Percentiles rank a stretch among this genome's conserved stretches.
Evolutionary conservation across 108 stramenopile species (phyloP).

Genomic region (Skeletonema menzelii): DNA sequence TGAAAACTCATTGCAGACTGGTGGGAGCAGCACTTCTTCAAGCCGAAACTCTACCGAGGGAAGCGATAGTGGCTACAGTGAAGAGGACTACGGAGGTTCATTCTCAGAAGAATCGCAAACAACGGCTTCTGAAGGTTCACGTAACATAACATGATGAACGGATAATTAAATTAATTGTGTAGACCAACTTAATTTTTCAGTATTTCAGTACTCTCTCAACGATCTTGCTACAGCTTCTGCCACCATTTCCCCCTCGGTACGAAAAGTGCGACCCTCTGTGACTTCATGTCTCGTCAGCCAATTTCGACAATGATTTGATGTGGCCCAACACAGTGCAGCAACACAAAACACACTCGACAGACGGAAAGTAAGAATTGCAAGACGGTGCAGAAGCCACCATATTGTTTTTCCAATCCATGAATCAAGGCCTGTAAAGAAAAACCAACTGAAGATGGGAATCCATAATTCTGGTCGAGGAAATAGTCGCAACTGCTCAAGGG

Average conservation of each 20-base stretch:
- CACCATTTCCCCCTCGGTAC: not conserved
- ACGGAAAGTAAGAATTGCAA: not conserved
- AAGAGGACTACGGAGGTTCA: not conserved
- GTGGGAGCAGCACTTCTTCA: not conserved
- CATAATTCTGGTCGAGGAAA: not conserved
- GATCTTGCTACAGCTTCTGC: not conserved
- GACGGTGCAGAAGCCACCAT: not conserved
- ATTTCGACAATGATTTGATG: not conserved
- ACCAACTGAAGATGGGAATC: not conserved
- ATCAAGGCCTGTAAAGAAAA: constrained; percentile 1
- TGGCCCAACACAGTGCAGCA: not conserved
- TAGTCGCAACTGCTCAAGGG: constrained; percentile 6
- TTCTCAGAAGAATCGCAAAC: not conserved
- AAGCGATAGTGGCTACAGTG: not conserved
- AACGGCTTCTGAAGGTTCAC: not conserved
- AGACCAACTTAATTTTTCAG: not conserved
- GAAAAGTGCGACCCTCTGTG: not conserved
- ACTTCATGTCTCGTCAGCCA: not conserved
- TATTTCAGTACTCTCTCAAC: not conserved
- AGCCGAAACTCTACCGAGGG: not conserved
- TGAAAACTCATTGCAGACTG: constrained; percentile 1
- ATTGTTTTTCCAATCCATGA: not conserved
- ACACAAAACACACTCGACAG: not conserved
- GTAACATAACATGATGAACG: not conserved
- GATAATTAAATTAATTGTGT: not conserved